Base-by-base conservation (phyloP, 164 flowering plant species). In the Vitis cinerea region DNA sequence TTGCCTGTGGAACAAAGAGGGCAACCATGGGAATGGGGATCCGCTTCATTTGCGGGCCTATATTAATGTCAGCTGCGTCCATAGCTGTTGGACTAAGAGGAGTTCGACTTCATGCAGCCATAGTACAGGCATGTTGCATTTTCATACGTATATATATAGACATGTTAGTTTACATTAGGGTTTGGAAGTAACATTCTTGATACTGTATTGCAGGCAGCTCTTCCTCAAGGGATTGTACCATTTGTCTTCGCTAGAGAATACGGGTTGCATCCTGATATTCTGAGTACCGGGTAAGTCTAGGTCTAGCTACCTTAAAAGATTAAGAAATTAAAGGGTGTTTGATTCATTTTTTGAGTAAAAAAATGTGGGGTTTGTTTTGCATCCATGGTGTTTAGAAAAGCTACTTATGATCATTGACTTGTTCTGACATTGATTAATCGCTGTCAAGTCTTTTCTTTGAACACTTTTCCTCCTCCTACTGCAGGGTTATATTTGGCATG, bases 401-500 rank as follows among this genome's bases (percentile, higher is more conserved):
- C 61, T 59, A 27, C 61, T 59, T 59, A 10, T 23, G 29, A 27
- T 37, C 61, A 37, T 37, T 37, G 44, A 37, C 5, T 11, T 23
- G 37, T 15, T 59, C 29, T 8, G 37, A 13, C 61, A 59, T 9
- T 29, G 13, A 27, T 11, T 10, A 27, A 27, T 12, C 7, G 61
- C 61, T 59, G 27, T 53, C n/a, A 15, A 12, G 14, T 14, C 56
- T 49, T 61, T n/a, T 11, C n/a, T 11, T 51, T 30, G 4, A 7
- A 3, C 30, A 3, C 17, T 50, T 60, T 67, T 47, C 9, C 69
- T 68, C 23, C 11, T 74, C 13, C 23, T 59, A 51, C 44, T 80
- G 83, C 87, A 88, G 92, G 87, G 92, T 88, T 15, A 86, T 86
- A 30, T 88, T 88, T 77, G 90, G 92, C 10, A 88, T 86, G 90